Conservation (phyloP, 176 grass and related monocot genomes). For the Rhynchospora breviuscula region DNA sequence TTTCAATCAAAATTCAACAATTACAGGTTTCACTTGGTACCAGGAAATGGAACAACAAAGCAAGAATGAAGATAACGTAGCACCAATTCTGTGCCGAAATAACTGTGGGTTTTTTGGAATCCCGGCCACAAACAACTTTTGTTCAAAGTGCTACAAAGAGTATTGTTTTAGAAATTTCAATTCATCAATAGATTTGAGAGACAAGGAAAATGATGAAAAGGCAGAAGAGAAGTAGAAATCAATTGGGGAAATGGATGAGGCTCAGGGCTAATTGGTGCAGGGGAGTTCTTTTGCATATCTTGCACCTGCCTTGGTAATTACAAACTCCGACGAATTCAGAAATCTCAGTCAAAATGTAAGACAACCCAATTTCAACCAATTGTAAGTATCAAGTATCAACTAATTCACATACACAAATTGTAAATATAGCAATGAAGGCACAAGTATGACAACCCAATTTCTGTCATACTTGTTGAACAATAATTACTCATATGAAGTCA, state of each 20-base stretch:
- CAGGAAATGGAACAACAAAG: constrained; percentile 37
- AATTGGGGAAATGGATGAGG: not conserved
- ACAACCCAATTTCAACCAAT: too few species aligned
- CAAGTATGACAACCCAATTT: too few species aligned
- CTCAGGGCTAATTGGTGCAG: constrained; percentile 48
- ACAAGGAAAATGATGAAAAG: constrained; percentile 6
- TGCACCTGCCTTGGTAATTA: constrained; percentile 89
- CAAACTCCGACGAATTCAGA: constrained; percentile 90
- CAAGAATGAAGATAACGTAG: constrained; percentile 13
- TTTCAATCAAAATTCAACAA: not conserved
- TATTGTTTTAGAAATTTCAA: constrained; percentile 28
- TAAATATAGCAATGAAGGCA: too few species aligned
- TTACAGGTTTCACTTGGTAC: not conserved
- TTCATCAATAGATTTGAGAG: constrained; percentile 28
- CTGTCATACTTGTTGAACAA: too few species aligned
- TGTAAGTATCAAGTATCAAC: too few species aligned
- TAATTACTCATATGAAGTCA: too few species aligned
- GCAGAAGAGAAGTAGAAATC: not conserved
- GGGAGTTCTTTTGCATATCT: constrained; percentile 99
- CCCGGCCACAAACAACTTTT: constrained; percentile 41
- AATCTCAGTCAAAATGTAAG: constrained; percentile 95
- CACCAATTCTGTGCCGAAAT: constrained; percentile 45
- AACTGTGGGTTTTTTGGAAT: constrained; percentile 70
- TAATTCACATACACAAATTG: too few species aligned
- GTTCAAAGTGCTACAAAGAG: constrained; percentile 55